Percentiles rank a stretch among this genome's conserved stretches.
Evolutionary conservation across 495 filamentous ascomycete genomes (phyloP).

Genomic region (Aspergillus saccharolyticus): DNA sequence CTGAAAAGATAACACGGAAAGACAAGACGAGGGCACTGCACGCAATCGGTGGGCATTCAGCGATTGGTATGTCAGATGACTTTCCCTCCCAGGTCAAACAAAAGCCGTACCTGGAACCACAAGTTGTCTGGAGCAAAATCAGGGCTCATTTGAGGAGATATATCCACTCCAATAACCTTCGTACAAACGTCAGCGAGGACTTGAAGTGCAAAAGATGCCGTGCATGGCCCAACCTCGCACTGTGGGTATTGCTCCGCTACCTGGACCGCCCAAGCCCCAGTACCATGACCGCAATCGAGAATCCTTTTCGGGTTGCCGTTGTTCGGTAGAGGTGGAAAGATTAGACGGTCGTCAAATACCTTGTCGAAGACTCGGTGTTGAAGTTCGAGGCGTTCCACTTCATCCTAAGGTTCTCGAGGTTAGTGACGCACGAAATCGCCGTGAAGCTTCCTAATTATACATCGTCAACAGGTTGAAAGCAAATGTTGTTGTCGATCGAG

Average conservation of each 20-base stretch:
- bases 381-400: constrained; percentile 67
- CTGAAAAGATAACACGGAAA: neutral
- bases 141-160: constrained; percentile 68
- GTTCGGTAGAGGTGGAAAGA: constrained; percentile 68
- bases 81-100: neutral
- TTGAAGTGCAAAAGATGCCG: neutral
- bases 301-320: constrained; percentile 48
- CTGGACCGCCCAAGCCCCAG: constrained; percentile 56
- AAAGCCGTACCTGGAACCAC: constrained; percentile 55
- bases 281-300: constrained; percentile 74
- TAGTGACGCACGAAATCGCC: constrained; percentile 11
- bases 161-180: constrained; percentile 78
- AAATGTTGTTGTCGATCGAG: constrained; percentile 66
- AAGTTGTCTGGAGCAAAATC: constrained; percentile 65
- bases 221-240: constrained; percentile 57
- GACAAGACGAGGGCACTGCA: neutral
- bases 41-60: neutral
- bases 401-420: constrained; percentile 53
- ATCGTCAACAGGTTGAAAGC: constrained; percentile 81
- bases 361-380: constrained; percentile 66
- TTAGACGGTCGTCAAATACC: constrained; percentile 69
- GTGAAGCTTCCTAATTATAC: constrained; percentile 42
- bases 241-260: constrained; percentile 62
- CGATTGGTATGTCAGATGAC: neutral
- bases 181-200: constrained; percentile 19